Base-by-base conservation (phyloP, 202 grass and related monocot species). In the Panicum hallii region DNA sequence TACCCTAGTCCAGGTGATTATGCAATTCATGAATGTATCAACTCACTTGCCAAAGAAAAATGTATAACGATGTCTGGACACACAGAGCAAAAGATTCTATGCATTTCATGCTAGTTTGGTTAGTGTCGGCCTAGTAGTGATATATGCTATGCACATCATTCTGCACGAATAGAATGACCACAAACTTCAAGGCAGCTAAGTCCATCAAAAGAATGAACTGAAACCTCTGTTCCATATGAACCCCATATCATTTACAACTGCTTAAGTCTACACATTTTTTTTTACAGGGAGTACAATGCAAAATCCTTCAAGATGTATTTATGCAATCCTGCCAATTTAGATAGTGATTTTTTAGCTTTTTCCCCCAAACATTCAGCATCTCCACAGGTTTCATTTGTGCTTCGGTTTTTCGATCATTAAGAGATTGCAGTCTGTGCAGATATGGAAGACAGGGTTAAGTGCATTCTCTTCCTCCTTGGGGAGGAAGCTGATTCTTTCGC, bases 401-500 rank as follows among this genome's bases (percentile, higher is more conserved):
- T 63, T 65, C 1, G 0, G 5, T 50, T 66, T 63, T 49, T 72
- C 2, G 5, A 5, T 11, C 63, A 66, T 79, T 79, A 40, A 79
- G 20, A 72, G 12, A 60, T 50, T 64, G 20, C 6, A 1, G 2
- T 77, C 66, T 30, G 42, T 89, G 22, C 84, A 95, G 96, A 99
- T 79, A 99, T 99, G 96, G 91, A 99, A 40, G 89, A 91, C 0
- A 92, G 88, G 68, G 93, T 99, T 67, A 91, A 91, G 54, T 83
- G 68, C 50, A 99, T 95, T 79, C 91, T 94, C 32, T 85, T 90
- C 58, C 85, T 99, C 48, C 93, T 99, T 1, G 96, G 88, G 7
- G 96, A 90, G 70, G 91, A 99, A 88, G 93, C 93, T 10, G 93
- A 99, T 83, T 99, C 96, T 68, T 99, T 95, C 22, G 86, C 86